Evolutionary conservation across 2,329 filamentous ascomycete genomes (phyloP), one percentile per base, ranked within the genome.

Genomic region (Didymella exigua): DNA sequence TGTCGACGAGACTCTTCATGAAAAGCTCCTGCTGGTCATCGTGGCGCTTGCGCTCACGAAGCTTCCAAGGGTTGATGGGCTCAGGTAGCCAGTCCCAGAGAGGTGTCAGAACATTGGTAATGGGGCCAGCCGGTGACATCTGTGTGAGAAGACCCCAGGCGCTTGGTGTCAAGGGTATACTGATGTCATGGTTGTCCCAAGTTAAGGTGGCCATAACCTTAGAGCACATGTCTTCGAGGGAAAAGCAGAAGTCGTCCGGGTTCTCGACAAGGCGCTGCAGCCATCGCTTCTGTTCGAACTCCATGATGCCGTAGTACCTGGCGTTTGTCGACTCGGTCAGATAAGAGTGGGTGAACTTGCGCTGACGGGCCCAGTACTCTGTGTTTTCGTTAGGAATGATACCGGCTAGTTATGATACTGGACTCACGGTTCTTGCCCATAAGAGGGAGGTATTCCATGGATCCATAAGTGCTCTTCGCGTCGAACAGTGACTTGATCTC

Each of bases 131-230:
- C 0, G 82, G 82, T 1, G 82, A 84, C 81, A 85, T 84, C 49
- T 84, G 82, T 4, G 77, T 83, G 14, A 84, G 71, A 1, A 84
- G 73, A n/a, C 81, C 82, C 82, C 81, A 84, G 1, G 82, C 82
- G 55, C 78, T 81, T 42, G 77, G 77, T 9, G 77, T 82, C 56
- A 79, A 78, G 58, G 79, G 77, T 46, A 77, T 71, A 66, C 80
- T 83, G 33, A 81, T 63, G 36, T 69, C 72, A 6, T 78, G 75
- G 48, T 84, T 79, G 54, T 83, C 82, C 82, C 82, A 84, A 13
- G 80, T 81, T 38, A 84, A 63, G 47, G 78, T 75, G 44, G 78
- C 81, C 80, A 84, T 83, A 49, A 84, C 76, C 66, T 84, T 84
- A n/a, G 82, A 80, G 14, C 81, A 77, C 80, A 84, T 82, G 58